Conservation (phyloP, 768 basidiomycete genomes). For the Boletellus emodensis region DNA sequence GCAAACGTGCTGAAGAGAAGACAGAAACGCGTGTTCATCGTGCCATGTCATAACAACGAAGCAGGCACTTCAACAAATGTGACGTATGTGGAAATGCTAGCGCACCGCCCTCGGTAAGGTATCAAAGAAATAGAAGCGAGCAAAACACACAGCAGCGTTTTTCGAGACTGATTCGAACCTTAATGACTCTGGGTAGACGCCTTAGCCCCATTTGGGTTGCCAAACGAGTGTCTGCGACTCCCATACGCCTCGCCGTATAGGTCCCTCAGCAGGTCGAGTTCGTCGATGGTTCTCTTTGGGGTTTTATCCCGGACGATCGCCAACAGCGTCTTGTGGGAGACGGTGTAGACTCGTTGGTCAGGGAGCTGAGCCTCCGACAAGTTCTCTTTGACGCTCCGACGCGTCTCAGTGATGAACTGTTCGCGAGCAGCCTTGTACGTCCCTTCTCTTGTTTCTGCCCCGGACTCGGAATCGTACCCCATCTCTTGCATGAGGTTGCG, state of each 20-base stretch:
- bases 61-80: no score
- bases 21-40: background rate
- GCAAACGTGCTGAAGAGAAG: background rate
- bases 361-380: slow-evolving; percentile 24
- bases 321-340: slow-evolving; percentile 23
- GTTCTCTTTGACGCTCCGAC: slow-evolving; percentile 21
- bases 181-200: slow-evolving; percentile 10
- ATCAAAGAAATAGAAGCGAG: background rate
- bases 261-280: slow-evolving; percentile 27
- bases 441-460: slow-evolving; percentile 10
- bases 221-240: slow-evolving; percentile 5
- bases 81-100: no score
- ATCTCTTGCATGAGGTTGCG: slow-evolving; percentile 24
- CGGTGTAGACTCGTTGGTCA: slow-evolving; percentile 28
- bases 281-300: slow-evolving; percentile 24
- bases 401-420: slow-evolving; percentile 27
- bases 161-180: background rate
- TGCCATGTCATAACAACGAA: no score
- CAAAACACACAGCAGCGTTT: background rate
- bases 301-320: slow-evolving; percentile 23
- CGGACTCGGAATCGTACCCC: slow-evolving; percentile 27
- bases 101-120: no score
- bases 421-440: slow-evolving; percentile 24
- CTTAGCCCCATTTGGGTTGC: slow-evolving; percentile 1
- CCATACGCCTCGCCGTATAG: slow-evolving; percentile 16